Base-by-base conservation (phyloP, 306 rosid species). In the Vigna trinervia region DNA sequence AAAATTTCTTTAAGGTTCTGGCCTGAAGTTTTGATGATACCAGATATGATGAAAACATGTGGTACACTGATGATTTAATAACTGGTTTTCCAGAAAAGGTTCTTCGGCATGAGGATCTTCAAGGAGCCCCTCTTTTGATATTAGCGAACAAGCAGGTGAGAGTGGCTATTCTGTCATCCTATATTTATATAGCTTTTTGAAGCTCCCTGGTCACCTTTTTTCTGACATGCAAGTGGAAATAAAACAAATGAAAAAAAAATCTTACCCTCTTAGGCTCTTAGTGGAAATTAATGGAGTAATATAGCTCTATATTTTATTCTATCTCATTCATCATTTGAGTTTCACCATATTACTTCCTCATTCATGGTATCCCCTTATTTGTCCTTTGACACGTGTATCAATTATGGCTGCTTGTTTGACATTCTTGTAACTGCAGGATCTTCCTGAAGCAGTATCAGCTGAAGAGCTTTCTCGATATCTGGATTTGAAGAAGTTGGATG, bases 141-240 rank as follows among this genome's bases (percentile, higher is more conserved):
- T 83, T 96, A 84, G 98, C 98, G 19, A 96, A 96, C 90, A 93
- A 93, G 88, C 99, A 96, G 94, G 98, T 92, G 82, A 82, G 86
- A 73, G 69, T 50, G 50, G 48, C 51, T 69, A 41, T 73, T 19
- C 39, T 38, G 41, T 30, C 67, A 32, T 68, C 53, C 39, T 69
- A 10, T 67, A 57, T 30, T 69, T 50, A 39, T 48, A 38, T 51
- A 64, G 48, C 50, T 58, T 66, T 79, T 45, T 48, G 43, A 66
- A 56, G 69, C 65, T 71, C 41, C 30, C 54, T 69, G 41, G 62
- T 36, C 20, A 76, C 52, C 62, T 75, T 69, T 26, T 22, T 60
- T 39, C 26, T 9, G 12, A 43, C 48, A 47, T 50, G 8, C 51
- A 48, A 46, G 57, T 69, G 41, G 30, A 28, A 28, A 28, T 28